A percentile compares a stretch with the other conserved stretches of the same genome.
These are phyloP conservation scores for Exsudoporus frostii DNA, from an alignment of 768 basidiomycete species.

Conservation along the genomic window DNA sequence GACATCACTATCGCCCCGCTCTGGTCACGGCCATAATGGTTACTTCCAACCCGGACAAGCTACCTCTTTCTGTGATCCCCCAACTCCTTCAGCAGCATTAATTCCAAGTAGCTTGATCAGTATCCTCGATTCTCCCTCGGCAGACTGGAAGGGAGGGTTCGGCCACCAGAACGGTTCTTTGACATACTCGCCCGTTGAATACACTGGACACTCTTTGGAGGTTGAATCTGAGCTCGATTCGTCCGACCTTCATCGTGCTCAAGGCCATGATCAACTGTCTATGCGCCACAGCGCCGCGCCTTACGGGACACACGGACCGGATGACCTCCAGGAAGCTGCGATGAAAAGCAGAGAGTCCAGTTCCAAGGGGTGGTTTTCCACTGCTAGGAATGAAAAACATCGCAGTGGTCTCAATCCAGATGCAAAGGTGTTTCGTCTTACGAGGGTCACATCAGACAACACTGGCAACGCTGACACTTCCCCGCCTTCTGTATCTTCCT, in stretches of 20 bases:
- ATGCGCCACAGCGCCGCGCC: slow-evolving; percentile 30
- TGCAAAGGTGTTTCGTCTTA: slow-evolving; percentile 77
- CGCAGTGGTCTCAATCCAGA: slow-evolving; percentile 79
- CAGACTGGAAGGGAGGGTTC: slow-evolving; percentile 44
- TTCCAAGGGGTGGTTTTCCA: slow-evolving; percentile 47
- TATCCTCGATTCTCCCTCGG: slow-evolving; percentile 50
- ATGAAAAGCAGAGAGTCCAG: slow-evolving; percentile 25
- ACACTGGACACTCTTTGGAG: slow-evolving; percentile 29
- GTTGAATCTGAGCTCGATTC: slow-evolving; percentile 41
- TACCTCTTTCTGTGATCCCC: slow-evolving; percentile 46
- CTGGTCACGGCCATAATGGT: slow-evolving; percentile 11
- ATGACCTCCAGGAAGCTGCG: slow-evolving; percentile 11
- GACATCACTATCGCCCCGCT: slow-evolving; percentile 8
- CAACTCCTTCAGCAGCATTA: slow-evolving; percentile 42
- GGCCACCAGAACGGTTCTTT: slow-evolving; percentile 21
- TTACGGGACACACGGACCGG: slow-evolving; percentile 31
- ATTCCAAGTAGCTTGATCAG: slow-evolving; percentile 53
- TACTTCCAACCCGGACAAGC: slow-evolving; percentile 16
- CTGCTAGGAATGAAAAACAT: slow-evolving; percentile 43
- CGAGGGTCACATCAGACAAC: slow-evolving; percentile 23
- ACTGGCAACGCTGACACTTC: slow-evolving; percentile 11
- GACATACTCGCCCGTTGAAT: slow-evolving; percentile 42
- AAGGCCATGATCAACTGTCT: slow-evolving; percentile 20
- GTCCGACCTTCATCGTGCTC: slow-evolving; percentile 41
- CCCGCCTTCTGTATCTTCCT: slow-evolving; percentile 24